phyloP scores from a whole-genome alignment of 1,284 basidiomycete genomes.

The Ustilago crameri region DNA sequence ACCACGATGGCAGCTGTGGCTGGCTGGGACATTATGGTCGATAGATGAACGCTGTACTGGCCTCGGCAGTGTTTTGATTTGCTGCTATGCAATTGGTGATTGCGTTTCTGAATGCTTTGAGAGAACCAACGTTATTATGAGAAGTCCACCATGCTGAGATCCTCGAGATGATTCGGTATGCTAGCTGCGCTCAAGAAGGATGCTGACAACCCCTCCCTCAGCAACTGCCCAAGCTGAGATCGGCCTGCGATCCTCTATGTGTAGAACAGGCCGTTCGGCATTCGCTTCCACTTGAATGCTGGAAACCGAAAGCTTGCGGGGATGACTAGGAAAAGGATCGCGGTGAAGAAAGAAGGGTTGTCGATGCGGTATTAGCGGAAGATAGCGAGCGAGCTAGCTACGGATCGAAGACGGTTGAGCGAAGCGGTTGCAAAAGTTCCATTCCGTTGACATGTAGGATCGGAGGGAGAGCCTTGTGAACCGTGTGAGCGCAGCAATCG shows the following conservation, averaged over 20 bases:
- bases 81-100: neutral
- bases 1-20: slow-evolving; percentile 56
- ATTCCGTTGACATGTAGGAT: neutral
- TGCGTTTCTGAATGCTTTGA: neutral
- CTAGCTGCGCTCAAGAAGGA: too few species aligned
- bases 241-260: too few species aligned
- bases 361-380: too few species aligned
- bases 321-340: too few species aligned
- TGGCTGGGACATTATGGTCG: slow-evolving; percentile 52
- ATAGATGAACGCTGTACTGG: neutral
- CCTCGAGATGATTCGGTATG: neutral
- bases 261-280: too few species aligned
- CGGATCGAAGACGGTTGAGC: too few species aligned
- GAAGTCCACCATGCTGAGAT: neutral
- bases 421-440: neutral
- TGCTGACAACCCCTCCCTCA: too few species aligned
- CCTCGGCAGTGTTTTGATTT: neutral
- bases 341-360: too few species aligned
- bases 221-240: too few species aligned
- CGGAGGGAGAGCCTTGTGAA: neutral
- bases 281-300: too few species aligned
- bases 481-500: neutral
- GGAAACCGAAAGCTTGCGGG: too few species aligned
- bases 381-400: too few species aligned
- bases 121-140: neutral